These are phyloP conservation scores for Colletotrichum cereale DNA, from an alignment of 2,329 filamentous ascomycete genomes.

Conservation along the genomic window DNA sequence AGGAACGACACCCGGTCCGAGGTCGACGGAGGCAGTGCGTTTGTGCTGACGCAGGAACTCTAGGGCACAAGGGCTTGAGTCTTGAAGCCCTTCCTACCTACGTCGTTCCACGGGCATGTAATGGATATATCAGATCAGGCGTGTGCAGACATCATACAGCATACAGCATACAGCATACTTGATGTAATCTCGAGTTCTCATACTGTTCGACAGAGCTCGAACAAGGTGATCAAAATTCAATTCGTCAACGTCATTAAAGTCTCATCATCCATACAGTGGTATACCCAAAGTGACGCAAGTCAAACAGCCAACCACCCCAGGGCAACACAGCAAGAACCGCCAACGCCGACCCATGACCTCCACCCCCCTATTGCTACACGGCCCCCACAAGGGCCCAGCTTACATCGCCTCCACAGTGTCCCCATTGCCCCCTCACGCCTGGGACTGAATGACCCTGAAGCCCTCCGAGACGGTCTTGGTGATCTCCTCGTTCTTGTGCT, in stretches of 20 bases:
- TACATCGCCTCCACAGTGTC: not conserved
- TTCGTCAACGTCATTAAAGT: conserved; percentile 37
- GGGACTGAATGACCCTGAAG: conserved; percentile 77
- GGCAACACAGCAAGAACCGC: conserved; percentile 29
- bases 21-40: not conserved
- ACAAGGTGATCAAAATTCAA: conserved; percentile 7
- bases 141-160: not conserved
- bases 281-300: conserved; percentile 29
- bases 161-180: no score
- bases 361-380: conserved; percentile 29
- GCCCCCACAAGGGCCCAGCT: conserved; percentile 25
- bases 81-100: no score
- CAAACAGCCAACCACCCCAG: conserved; percentile 29
- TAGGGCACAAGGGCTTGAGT: not conserved
- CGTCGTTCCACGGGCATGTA: no score
- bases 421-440: conserved; percentile 61
- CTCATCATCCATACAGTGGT: conserved; percentile 37
- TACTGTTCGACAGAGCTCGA: no score
- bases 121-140: not conserved
- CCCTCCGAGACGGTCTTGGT: conserved; percentile 80
- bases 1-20: conserved; percentile 9
- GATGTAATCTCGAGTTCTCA: no score
- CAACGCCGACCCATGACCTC: conserved; percentile 35
- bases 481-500: conserved; percentile 94
- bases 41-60: not conserved